Conservation (phyloP, 352 stramenopile species). For the Globisporangium paddicum region DNA sequence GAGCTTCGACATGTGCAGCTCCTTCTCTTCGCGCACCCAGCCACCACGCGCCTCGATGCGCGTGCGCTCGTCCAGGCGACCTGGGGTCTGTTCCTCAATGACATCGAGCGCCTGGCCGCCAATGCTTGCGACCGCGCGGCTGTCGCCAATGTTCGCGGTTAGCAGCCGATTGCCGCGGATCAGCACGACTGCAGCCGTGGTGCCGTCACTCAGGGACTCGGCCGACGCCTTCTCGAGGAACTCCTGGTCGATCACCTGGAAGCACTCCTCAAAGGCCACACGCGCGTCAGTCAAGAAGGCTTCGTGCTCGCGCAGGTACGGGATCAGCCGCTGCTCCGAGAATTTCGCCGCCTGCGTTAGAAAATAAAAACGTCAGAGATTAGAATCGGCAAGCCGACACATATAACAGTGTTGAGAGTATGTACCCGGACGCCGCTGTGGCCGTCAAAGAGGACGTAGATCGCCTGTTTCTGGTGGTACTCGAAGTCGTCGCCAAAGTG, state of each 20-base stretch:
- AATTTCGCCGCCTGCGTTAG: conserved; percentile 61
- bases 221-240: conserved; percentile 60
- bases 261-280: conserved; percentile 67
- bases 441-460: conserved; percentile 84
- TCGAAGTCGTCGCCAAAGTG: conserved; percentile 28
- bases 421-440: conserved; percentile 74
- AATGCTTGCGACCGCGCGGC: conserved; percentile 79
- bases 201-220: conserved; percentile 72
- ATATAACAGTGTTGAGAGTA: neutral
- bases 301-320: conserved; percentile 71
- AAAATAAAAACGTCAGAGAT: neutral
- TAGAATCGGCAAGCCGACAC: neutral
- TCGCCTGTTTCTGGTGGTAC: conserved; percentile 48
- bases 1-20: conserved; percentile 85
- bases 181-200: conserved; percentile 72
- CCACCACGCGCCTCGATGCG: conserved; percentile 72
- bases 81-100: conserved; percentile 85
- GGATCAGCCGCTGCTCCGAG: conserved; percentile 59
- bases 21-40: conserved; percentile 54
- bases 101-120: conserved; percentile 77
- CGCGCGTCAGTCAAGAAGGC: conserved; percentile 53
- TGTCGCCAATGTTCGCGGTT: conserved; percentile 87
- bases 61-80: conserved; percentile 58
- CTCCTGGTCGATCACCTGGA: conserved; percentile 70
- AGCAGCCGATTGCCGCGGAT: conserved; percentile 79